Evolutionary conservation across 2,329 filamentous ascomycete species (phyloP).

Genomic region (Zymoseptoria ardabiliae): DNA sequence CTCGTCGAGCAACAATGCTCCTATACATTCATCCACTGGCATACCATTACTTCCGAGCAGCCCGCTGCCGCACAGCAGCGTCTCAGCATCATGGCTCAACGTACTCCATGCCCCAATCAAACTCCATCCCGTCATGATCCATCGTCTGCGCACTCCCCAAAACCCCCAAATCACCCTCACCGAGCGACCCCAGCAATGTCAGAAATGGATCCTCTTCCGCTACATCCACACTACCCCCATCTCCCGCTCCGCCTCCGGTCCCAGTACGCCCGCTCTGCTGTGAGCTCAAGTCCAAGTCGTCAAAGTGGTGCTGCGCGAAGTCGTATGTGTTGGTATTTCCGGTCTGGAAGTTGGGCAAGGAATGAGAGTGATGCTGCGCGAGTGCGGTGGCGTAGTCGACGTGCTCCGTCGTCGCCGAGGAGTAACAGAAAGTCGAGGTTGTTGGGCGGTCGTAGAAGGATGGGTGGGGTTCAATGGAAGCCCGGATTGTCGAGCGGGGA

Average conservation of each 20-base stretch:
- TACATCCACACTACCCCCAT: constrained; percentile 35
- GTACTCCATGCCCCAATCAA: neutral
- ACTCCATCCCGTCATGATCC: neutral
- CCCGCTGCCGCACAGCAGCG: too few species aligned
- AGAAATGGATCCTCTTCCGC: constrained; percentile 74
- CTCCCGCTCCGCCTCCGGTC: constrained; percentile 34
- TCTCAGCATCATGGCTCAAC: too few species aligned
- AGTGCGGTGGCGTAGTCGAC: neutral
- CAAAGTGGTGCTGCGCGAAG: neutral
- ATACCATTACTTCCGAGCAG: too few species aligned
- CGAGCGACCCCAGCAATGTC: constrained; percentile 70
- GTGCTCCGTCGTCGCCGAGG: neutral
- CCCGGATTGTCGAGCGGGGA: neutral
- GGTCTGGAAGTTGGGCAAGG: neutral
- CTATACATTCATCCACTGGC: too few species aligned
- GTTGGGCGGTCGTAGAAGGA: neutral
- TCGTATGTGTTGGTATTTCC: neutral
- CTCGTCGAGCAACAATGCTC: too few species aligned
- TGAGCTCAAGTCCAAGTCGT: neutral
- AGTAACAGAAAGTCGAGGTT: neutral
- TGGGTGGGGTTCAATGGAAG: neutral
- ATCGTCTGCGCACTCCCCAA: constrained; percentile 32
- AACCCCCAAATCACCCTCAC: constrained; percentile 66
- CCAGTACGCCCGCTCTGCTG: neutral
- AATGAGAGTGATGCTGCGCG: neutral